phyloP scores from a whole-genome alignment of 352 stramenopile species.

The Pythium rhizo-oryzae region DNA sequence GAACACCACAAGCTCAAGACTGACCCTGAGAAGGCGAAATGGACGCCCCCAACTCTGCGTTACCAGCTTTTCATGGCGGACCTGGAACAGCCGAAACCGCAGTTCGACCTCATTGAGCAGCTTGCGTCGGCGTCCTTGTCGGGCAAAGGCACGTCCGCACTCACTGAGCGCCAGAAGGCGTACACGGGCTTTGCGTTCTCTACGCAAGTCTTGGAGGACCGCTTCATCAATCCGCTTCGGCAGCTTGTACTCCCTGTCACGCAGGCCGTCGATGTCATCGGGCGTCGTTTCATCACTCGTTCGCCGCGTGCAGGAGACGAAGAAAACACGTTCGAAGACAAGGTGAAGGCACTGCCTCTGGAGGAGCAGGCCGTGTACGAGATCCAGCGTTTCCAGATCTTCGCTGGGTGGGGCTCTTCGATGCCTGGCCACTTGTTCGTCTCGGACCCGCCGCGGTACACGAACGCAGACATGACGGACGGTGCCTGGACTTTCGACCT shows the following conservation, averaged over 20 bases:
- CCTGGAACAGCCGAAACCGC: slow-evolving; percentile 53
- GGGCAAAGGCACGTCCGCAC: not conserved
- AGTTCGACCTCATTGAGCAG: slow-evolving; percentile 63
- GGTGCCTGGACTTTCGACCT: slow-evolving; percentile 63
- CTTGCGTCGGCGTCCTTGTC: slow-evolving; percentile 25
- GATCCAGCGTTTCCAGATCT: slow-evolving; percentile 87
- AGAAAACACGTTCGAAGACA: slow-evolving; percentile 61
- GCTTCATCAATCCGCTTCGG: slow-evolving; percentile 78
- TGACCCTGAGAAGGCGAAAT: slow-evolving; percentile 47
- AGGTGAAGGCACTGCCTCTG: slow-evolving; percentile 57
- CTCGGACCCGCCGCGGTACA: slow-evolving; percentile 75
- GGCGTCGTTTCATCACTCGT: slow-evolving; percentile 7
- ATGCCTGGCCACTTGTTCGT: slow-evolving; percentile 76
- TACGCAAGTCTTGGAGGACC: slow-evolving; percentile 73
- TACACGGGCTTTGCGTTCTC: slow-evolving; percentile 89
- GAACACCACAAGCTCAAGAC: slow-evolving; percentile 63
- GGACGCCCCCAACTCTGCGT: slow-evolving; percentile 59
- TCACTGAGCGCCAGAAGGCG: slow-evolving; percentile 42
- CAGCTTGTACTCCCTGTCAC: slow-evolving; percentile 73
- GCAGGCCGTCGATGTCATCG: slow-evolving; percentile 47
- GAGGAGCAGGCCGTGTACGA: slow-evolving; percentile 75
- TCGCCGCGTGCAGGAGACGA: slow-evolving; percentile 27
- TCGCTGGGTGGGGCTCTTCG: slow-evolving; percentile 78
- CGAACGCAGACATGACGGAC: slow-evolving; percentile 75
- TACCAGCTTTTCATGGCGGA: slow-evolving; percentile 81